phyloP scores from a whole-genome alignment of 805 yeast species.

The Candida stauntonica region DNA sequence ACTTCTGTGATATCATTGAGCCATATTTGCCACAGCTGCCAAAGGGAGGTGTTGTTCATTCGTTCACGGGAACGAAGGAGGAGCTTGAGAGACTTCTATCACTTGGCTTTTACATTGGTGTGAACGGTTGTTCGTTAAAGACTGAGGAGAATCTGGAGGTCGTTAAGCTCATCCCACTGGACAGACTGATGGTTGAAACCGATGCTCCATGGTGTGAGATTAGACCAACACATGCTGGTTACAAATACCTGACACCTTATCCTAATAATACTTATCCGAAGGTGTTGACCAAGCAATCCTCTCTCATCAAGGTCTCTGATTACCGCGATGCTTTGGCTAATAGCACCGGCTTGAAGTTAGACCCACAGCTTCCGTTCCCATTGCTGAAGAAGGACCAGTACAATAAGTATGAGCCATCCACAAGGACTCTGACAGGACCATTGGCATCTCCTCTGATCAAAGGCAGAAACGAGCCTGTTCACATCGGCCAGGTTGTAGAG shows the following conservation, averaged over 20 bases:
- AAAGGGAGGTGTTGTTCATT: constrained; percentile 79
- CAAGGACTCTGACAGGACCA: constrained; percentile 29
- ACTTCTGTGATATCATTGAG: constrained; percentile 58
- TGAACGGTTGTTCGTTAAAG: constrained; percentile 91
- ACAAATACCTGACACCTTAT: constrained; percentile 47
- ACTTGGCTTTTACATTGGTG: constrained; percentile 66
- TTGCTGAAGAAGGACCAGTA: constrained; percentile 62
- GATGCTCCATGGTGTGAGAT: constrained; percentile 99
- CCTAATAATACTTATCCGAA: constrained; percentile 56
- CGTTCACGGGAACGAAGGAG: constrained; percentile 78
- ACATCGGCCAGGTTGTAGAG: constrained; percentile 74
- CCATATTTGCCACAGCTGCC: constrained; percentile 43
- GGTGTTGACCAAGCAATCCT: constrained; percentile 20
- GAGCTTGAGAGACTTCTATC: constrained; percentile 58
- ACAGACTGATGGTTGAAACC: constrained; percentile 76
- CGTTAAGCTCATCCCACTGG: constrained; percentile 62
- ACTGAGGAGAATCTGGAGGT: constrained; percentile 69
- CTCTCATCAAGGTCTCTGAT: constrained; percentile 9
- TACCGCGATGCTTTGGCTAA: constrained; percentile 9
- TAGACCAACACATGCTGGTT: constrained; percentile 75
- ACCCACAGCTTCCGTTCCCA: constrained; percentile 56
- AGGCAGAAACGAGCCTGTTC: constrained; percentile 90
- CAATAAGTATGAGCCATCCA: constrained; percentile 29
- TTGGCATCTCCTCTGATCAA: constrained; percentile 48
- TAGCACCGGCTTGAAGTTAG: constrained; percentile 29